Percentiles rank a stretch among this genome's conserved stretches.
Conservation (phyloP, 768 basidiomycete genomes). For the Pleurotus platypus region DNA sequence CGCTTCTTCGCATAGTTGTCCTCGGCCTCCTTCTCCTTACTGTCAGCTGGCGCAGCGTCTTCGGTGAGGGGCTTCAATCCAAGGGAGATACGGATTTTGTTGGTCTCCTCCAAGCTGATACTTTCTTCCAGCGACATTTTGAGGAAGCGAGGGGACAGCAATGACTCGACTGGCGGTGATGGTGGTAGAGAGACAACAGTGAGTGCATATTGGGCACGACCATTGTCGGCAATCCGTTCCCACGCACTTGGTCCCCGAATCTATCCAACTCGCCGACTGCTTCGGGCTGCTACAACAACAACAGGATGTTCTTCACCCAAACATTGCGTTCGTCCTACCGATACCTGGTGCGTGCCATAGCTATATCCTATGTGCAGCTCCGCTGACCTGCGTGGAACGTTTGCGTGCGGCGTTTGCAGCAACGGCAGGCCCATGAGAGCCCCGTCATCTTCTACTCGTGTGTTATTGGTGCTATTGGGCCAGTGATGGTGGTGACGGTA, state of each 20-base stretch:
- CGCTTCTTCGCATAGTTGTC: conserved; percentile 77
- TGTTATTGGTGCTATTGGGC: conserved; percentile 71
- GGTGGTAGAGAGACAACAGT: neutral
- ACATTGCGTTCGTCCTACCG: conserved; percentile 53
- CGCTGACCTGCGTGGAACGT: conserved; percentile 13
- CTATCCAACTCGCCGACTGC: neutral
- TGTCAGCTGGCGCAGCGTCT: conserved; percentile 64
- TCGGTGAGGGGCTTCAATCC: conserved; percentile 93
- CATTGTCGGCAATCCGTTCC: neutral
- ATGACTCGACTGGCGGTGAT: conserved; percentile 17
- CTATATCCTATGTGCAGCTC: neutral
- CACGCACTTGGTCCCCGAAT: neutral
- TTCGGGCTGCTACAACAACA: neutral
- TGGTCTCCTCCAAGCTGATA: conserved; percentile 91
- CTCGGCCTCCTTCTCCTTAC: conserved; percentile 82
- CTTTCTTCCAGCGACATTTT: conserved; percentile 78
- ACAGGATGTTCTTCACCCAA: conserved; percentile 39
- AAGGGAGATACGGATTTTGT: conserved; percentile 90
- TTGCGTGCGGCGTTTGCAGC: conserved; percentile 38
- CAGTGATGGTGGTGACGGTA: conserved; percentile 65
- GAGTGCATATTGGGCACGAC: no score
- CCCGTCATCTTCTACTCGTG: conserved; percentile 90
- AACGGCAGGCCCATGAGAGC: conserved; percentile 87
- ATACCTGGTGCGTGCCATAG: conserved; percentile 31
- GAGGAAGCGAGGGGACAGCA: conserved; percentile 11